A percentile compares a stretch with the other conserved stretches of the same genome.
phyloP scores from a whole-genome alignment of 257 asterid species.

The Plantago major region DNA sequence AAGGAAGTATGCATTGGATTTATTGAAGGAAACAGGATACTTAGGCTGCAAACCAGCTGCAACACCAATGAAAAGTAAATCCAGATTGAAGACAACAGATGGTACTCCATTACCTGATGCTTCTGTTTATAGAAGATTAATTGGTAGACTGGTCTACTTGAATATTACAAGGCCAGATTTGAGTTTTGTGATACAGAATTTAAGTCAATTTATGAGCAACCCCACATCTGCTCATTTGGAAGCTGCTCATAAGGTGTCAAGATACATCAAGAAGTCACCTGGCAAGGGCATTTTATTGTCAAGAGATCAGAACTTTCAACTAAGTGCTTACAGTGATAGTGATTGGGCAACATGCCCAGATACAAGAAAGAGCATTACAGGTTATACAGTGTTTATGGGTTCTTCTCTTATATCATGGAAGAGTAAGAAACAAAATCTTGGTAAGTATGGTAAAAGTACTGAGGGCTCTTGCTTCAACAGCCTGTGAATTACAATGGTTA shows the following conservation, averaged over 20 bases:
- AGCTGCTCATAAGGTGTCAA: background rate
- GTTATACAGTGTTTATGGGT: background rate
- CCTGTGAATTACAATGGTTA: background rate
- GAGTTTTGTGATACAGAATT: background rate
- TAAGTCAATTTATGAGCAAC: background rate
- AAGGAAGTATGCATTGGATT: background rate
- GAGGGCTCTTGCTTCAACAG: background rate
- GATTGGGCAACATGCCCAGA: background rate
- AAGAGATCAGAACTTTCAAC: background rate
- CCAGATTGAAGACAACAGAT: background rate
- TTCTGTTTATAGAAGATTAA: background rate
- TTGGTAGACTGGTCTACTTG: background rate
- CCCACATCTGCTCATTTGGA: background rate
- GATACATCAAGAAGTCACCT: background rate
- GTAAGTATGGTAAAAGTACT: background rate
- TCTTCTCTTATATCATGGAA: background rate
- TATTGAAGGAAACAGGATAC: background rate
- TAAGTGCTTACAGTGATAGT: background rate
- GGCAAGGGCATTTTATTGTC: background rate
- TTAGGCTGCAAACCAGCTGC: background rate
- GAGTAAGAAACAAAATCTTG: background rate
- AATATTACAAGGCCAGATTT: background rate
- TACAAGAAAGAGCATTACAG: background rate
- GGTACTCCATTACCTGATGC: no score
- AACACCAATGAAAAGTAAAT: background rate